These are phyloP conservation scores for Margaritispora aquatica DNA, from an alignment of 495 filamentous ascomycete genomes.

Conservation along the genomic window DNA sequence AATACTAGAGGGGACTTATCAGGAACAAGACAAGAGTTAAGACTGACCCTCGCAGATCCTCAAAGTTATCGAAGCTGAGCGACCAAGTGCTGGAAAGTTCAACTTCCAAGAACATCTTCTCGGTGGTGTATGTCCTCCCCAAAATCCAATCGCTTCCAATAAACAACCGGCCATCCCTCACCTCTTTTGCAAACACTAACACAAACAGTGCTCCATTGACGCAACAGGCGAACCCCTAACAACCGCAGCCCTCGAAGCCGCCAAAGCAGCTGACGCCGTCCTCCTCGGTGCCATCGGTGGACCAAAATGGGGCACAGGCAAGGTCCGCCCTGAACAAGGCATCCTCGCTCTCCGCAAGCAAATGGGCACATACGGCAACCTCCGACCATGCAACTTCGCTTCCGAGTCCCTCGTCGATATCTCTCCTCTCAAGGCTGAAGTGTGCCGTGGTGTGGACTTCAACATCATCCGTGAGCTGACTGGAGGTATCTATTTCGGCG, in stretches of 20 bases:
- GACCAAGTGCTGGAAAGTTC: conserved; percentile 64
- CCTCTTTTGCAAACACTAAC: conserved; percentile 5
- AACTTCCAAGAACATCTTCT: conserved; percentile 89
- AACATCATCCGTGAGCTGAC: conserved; percentile 93
- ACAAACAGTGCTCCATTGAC: conserved; percentile 80
- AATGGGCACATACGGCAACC: conserved; percentile 92
- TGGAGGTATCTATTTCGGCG: conserved; percentile 95
- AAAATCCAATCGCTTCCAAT: too few species aligned
- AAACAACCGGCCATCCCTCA: conserved; percentile 2
- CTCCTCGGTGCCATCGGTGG: conserved; percentile 94
- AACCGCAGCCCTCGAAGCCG: conserved; percentile 75
- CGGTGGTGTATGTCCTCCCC: conserved; percentile 86
- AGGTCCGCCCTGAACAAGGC: conserved; percentile 90
- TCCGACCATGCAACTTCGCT: conserved; percentile 95
- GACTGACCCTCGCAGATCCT: conserved; percentile 50
- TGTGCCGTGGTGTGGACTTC: conserved; percentile 88
- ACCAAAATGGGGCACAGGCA: conserved; percentile 92
- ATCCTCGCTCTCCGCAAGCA: conserved; percentile 91
- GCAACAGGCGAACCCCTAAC: conserved; percentile 71
- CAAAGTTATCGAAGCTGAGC: conserved; percentile 63
- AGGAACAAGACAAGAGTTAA: too few species aligned
- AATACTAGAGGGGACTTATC: background rate
- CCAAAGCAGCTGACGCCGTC: conserved; percentile 86
- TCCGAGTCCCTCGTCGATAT: conserved; percentile 78
- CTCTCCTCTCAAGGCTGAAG: conserved; percentile 82